Evolutionary conservation across 225 moss, liverwort and hornwort species (phyloP), one percentile per base, ranked within the genome.

Genomic region (Rhytidiadelphus loreus): DNA sequence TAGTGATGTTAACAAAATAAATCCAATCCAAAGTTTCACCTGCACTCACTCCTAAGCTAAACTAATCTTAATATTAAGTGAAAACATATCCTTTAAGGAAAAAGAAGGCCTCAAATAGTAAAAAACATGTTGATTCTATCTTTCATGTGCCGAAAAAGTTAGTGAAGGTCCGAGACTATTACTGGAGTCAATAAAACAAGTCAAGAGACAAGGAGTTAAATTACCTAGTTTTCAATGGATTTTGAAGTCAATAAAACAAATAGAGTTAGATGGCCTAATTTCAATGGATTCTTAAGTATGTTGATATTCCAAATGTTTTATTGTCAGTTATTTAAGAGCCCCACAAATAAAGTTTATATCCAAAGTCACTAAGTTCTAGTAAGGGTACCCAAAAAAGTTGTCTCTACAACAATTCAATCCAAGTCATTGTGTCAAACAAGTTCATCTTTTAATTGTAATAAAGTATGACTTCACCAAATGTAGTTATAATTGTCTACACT

Each of bases 71-170:
- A 15, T 13, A 15, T 0, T 35, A 3, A 35, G 6, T 2, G 9
- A 53, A 50, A 53, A 53, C 8, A 53, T 77, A 52, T 76, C 8
- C 8, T 13, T 35, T 2, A 32, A 53, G 3, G 15, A 9, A 18
- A 77, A 13, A 77, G 1, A 23, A 35, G 14, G 22, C 14, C 35
- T 13, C 8, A 52, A 0, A 8, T 33, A 35, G 13, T 33, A 0
- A 5, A 76, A 13, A 22, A 22, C 23, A 35, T 30, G 29, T 30
- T 35, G 24, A 37, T 37, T 4, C 33, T 32, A 8, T 50, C 11
- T 50, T 33, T 3, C 13, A 33, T 13, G 5, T 33, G 3, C 2
- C 2, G 0, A 0, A 18, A 46, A 73, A 73, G 41, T 24, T 4
- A 24, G 18, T 26, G 72, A 72, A 72, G 16, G 44, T 72, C 6